These are phyloP conservation scores for Aspergillus sp. DNA, from an alignment of 2,329 filamentous ascomycete genomes.

Conservation along the genomic window DNA sequence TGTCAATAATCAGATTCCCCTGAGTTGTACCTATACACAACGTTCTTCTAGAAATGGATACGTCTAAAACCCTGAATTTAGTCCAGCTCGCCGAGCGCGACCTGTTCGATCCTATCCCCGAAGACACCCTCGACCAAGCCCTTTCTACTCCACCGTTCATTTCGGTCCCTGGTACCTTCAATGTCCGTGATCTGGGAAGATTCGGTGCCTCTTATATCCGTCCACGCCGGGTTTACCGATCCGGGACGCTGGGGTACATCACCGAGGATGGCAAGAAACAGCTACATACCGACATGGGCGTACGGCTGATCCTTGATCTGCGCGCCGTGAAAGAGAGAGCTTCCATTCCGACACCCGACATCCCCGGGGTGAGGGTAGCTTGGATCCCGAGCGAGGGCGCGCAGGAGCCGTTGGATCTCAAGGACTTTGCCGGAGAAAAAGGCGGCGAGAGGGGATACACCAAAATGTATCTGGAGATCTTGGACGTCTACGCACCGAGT, in stretches of 20 bases:
- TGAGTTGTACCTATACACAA: not conserved
- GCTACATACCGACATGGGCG: constrained; percentile 51
- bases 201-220: constrained; percentile 38
- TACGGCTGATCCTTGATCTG: constrained; percentile 67
- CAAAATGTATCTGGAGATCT: constrained; percentile 65
- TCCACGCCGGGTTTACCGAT: constrained; percentile 61
- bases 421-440: constrained; percentile 43
- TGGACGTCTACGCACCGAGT: constrained; percentile 59
- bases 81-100: not conserved
- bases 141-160: constrained; percentile 23
- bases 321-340: constrained; percentile 52
- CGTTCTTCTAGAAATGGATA: not conserved
- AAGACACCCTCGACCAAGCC: not conserved
- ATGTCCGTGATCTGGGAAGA: constrained; percentile 25
- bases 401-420: constrained; percentile 22
- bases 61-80: not conserved
- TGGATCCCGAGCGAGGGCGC: constrained; percentile 50
- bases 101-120: not conserved
- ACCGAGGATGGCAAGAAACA: constrained; percentile 53
- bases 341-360: constrained; percentile 48
- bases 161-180: constrained; percentile 24
- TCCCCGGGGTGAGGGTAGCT: constrained; percentile 56
- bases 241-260: constrained; percentile 62
- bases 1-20: not conserved
- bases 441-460: constrained; percentile 63